Base-by-base conservation (phyloP, 495 filamentous ascomycete species). In the Aspergillus bertholletiae region DNA sequence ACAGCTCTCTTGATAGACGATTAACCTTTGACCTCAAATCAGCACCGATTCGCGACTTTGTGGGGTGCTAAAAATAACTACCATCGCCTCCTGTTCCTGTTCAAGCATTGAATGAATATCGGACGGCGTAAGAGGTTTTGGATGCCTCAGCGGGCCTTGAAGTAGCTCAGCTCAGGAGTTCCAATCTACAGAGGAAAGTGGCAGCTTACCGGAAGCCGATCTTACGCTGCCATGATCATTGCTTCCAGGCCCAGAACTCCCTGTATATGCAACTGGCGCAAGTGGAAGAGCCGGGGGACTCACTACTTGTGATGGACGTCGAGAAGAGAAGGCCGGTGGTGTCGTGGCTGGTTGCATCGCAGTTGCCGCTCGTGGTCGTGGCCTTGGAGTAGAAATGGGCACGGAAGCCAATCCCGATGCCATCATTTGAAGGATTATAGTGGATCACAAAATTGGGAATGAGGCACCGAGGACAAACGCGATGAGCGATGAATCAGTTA, bases 41-140 rank as follows among this genome's bases (percentile, higher is more conserved):
- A 17, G 46, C 51, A 32, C 55, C 44, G 18, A 57, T 52, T 32
- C 45, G 40, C 18, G n/a, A 4, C 32, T 6, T 43, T 1, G 11
- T 23, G 15, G 22, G 35, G 27, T 21, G 12, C 15, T 24, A 7
- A 27, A 13, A 39, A 13, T 34, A 74, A 82, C 51, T 80, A 93
- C 92, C 62, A 96, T 85, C n/a, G 89, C 87, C 68, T 97, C 92
- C 64, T 97, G 92, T 63, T 96, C 92, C 64, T 92, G 90, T 72
- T 97, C 92, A 34, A 96, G 77, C 68, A 92, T 83, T 57, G 87
- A 72, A 71, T 96, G 90, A 35, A 97, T 75, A 64, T 96, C 92
- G 2, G 88, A 88, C 9, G 90, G 86, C 0, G 92, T 96, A 56
- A 96, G 68, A 0, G 91, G 92, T 45, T 88, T 80, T 0, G 92